These are phyloP conservation scores for Aspergillus taichungensis DNA, from an alignment of 495 filamentous ascomycete genomes.

Conservation along the genomic window DNA sequence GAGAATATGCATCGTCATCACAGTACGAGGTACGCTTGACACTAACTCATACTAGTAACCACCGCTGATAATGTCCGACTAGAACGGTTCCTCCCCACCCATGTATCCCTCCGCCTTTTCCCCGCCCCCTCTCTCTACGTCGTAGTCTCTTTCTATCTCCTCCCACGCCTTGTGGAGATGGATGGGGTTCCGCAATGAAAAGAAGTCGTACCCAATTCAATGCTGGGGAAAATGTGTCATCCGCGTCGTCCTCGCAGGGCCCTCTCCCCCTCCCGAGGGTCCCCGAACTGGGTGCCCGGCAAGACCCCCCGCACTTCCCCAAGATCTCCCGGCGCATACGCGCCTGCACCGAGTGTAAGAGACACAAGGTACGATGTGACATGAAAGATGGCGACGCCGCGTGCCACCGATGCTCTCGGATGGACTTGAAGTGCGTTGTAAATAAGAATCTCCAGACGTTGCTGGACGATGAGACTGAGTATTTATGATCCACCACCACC, in stretches of 20 bases:
- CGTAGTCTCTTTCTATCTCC: too few relatives aligned
- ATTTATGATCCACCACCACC: slow-evolving; percentile 9
- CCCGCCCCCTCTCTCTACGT: too few relatives aligned
- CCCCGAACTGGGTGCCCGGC: slow-evolving; percentile 25
- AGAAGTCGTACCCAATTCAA: slow-evolving; percentile 39
- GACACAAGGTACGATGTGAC: slow-evolving; percentile 46
- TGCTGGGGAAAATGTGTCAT: slow-evolving; percentile 33
- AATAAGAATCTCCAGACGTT: slow-evolving; percentile 50
- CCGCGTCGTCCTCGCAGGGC: slow-evolving; percentile 27
- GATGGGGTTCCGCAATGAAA: slow-evolving; percentile 28
- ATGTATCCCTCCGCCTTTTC: too few relatives aligned
- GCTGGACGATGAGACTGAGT: slow-evolving; percentile 44
- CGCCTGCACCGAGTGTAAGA: slow-evolving; percentile 47
- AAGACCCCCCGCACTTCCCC: slow-evolving; percentile 29
- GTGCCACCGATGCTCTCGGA: slow-evolving; percentile 43
- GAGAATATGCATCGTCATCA: too few relatives aligned
- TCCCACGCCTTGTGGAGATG: not conserved
- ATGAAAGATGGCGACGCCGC: slow-evolving; percentile 38
- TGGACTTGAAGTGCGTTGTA: slow-evolving; percentile 43
- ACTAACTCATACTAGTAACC: too few relatives aligned
- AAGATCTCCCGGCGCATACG: slow-evolving; percentile 49
- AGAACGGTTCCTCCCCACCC: too few relatives aligned
- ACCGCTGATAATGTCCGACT: too few relatives aligned
- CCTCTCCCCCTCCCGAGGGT: slow-evolving; percentile 10
- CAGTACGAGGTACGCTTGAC: too few relatives aligned